Evolutionary conservation across 768 basidiomycete genomes (phyloP), one percentile per base, ranked within the genome.

Genomic region (Cyclocybe aegerita): DNA sequence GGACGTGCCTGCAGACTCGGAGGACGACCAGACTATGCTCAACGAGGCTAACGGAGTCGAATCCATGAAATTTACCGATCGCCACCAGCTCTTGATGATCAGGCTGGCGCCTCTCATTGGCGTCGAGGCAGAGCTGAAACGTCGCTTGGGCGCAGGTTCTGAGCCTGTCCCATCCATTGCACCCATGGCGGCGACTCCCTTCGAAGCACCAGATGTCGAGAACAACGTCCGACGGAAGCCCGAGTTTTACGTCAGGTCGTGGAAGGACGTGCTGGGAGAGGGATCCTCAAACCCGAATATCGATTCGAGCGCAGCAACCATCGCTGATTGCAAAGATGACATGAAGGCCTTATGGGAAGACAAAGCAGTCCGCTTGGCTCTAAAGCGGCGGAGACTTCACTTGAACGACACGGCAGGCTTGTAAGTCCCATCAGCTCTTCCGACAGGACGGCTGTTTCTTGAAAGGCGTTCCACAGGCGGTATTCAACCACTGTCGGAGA

Each of bases 371-470:
- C 77, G 74, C 46, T 65, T 70, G 4, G 70, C 80, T 15, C 59
- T 89, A 33, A 72, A 67, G 48, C 72, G 70, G 46, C 67, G 75
- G 35, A 71, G 66, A 44, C 59, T 86, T 15, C 72, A 75, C 23
- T 65, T 88, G 32, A 80, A 81, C 23, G 86, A 88, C 50, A 77
- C 82, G 0, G 79, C 85, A 2, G 81, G 79, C 46, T 89, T 90
- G 86, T 88, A 61, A 59, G 85, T 60, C 50, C 47, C 23, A 35
- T 34, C 23, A 23, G 0, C 23, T 23, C 23, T 23, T 23, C 23
- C 23, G 23, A 23, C 23, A 23, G 23, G 23, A 23, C 23, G 23
- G 23, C 23, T 23, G 23, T 5, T 23, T 23, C 23, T 23, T 23
- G 23, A 23, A 23, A 5, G 23, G 23, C 23, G 23, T 23, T 23